phyloP scores from a whole-genome alignment of 176 grass and related monocot genomes.

The Avena atlantica region DNA sequence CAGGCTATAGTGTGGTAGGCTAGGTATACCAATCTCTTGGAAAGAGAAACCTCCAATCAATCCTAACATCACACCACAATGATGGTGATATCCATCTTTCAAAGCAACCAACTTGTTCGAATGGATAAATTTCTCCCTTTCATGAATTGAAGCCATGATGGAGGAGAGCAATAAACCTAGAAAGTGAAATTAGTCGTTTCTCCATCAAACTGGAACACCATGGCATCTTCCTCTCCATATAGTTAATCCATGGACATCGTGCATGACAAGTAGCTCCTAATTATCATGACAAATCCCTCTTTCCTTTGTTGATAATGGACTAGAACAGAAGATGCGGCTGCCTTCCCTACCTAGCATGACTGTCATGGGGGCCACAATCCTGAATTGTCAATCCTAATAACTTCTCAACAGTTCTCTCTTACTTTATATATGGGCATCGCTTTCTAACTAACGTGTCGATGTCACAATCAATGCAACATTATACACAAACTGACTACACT shows the following conservation, averaged over 20 bases:
- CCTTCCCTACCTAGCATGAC: constrained; percentile 30
- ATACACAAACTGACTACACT: constrained; percentile 16
- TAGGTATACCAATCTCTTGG: constrained; percentile 22
- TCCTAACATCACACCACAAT: constrained; percentile 22
- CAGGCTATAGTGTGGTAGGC: constrained; percentile 31
- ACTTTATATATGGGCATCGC: constrained; percentile 30
- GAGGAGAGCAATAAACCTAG: constrained; percentile 41
- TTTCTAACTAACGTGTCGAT: constrained; percentile 23
- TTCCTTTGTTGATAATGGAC: constrained; percentile 37
- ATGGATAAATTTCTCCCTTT: constrained; percentile 39
- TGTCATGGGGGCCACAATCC: constrained; percentile 40
- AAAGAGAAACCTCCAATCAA: constrained; percentile 46
- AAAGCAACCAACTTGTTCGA: constrained; percentile 39
- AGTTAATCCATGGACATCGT: constrained; percentile 38
- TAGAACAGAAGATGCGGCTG: constrained; percentile 38
- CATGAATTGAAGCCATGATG: constrained; percentile 49
- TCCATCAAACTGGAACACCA: constrained; percentile 34
- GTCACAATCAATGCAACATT: constrained; percentile 41
- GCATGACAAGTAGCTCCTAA: constrained; percentile 56
- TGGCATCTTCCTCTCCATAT: constrained; percentile 45
- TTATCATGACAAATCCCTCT: constrained; percentile 20
- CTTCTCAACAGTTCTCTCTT: constrained; percentile 38
- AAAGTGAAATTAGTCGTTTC: constrained; percentile 50
- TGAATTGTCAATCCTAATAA: constrained; percentile 42
- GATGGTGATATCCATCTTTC: constrained; percentile 39